These are phyloP conservation scores for Aspergillus bertholletiae DNA, from an alignment of 495 filamentous ascomycete species.

Conservation along the genomic window DNA sequence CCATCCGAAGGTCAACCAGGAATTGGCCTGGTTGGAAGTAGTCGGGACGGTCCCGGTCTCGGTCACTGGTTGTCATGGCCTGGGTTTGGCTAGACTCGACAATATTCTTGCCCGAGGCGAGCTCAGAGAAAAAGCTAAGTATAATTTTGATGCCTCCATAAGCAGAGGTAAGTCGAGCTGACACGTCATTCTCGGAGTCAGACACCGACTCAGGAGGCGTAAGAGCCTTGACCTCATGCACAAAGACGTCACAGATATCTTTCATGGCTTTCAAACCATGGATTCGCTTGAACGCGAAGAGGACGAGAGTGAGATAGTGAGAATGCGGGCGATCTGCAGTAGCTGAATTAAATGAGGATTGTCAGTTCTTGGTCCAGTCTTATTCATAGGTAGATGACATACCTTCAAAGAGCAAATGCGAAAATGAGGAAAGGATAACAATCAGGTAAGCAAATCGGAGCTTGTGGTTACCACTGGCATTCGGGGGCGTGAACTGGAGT, in stretches of 20 bases:
- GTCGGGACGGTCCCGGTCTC: conserved; percentile 57
- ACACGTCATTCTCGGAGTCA: conserved; percentile 43
- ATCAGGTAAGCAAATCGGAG: conserved; percentile 73
- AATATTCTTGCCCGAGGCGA: conserved; percentile 74
- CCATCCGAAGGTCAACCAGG: conserved; percentile 79
- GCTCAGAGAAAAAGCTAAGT: conserved; percentile 70
- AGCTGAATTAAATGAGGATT: conserved; percentile 19
- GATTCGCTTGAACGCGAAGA: conserved; percentile 80
- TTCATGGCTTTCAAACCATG: conserved; percentile 73
- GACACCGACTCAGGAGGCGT: conserved; percentile 29
- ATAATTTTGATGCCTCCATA: conserved; percentile 79
- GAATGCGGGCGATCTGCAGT: conserved; percentile 54
- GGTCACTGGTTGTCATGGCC: conserved; percentile 56
- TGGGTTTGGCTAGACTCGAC: conserved; percentile 67
- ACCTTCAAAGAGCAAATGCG: conserved; percentile 75
- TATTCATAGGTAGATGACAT: conserved; percentile 11
- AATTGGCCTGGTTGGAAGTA: conserved; percentile 73
- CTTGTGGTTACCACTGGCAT: conserved; percentile 37
- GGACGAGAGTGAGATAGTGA: conserved; percentile 72
- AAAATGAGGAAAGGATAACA: conserved; percentile 70
- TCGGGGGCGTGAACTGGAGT: conserved; percentile 48
- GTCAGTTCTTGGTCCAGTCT: not conserved
- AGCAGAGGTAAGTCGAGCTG: conserved; percentile 49
- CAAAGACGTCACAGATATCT: conserved; percentile 68
- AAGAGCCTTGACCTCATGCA: conserved; percentile 57